A percentile compares a stretch with the other conserved stretches of the same genome.
Conservation (phyloP, 1,139 yeast genomes). For the Saccharomyces pastorianus region DNA sequence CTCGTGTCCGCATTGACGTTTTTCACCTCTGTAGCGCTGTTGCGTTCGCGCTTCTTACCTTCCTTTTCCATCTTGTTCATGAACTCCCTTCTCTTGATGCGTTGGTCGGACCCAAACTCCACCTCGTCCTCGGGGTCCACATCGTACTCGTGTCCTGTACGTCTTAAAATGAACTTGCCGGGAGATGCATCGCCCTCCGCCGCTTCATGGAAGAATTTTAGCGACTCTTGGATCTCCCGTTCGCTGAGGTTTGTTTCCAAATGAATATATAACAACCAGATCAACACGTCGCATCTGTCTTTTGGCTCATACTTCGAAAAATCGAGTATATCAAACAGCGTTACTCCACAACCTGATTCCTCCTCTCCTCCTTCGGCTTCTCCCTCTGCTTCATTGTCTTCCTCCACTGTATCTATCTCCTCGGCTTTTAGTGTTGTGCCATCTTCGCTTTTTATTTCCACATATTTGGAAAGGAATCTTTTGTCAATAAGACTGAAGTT, state of each 20-base stretch:
- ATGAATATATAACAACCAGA: constrained; percentile 79
- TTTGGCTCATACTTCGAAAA: constrained; percentile 44
- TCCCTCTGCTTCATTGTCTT: neutral
- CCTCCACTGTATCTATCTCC: neutral
- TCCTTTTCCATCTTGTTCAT: constrained; percentile 23
- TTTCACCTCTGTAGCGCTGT: constrained; percentile 2
- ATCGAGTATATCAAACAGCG: constrained; percentile 59
- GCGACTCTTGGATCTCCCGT: constrained; percentile 38
- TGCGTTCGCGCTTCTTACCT: neutral
- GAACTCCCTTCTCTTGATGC: constrained; percentile 50
- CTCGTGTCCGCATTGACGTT: neutral
- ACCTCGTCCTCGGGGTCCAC: constrained; percentile 62
- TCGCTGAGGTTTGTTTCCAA: constrained; percentile 60
- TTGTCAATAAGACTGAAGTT: constrained; percentile 45
- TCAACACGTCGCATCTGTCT: constrained; percentile 61
- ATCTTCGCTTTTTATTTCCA: constrained; percentile 20
- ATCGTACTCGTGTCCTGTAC: constrained; percentile 13
- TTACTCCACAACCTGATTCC: neutral
- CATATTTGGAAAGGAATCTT: constrained; percentile 31
- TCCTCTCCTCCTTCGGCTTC: constrained; percentile 5
- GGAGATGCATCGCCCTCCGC: constrained; percentile 15
- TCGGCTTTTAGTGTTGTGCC: neutral
- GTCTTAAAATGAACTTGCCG: constrained; percentile 4
- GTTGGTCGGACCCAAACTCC: constrained; percentile 65
- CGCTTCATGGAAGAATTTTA: constrained; percentile 61